Evolutionary conservation across 139 green algal genomes (phyloP), one percentile per base, ranked within the genome.

Genomic region (Chlorella vulgaris): DNA sequence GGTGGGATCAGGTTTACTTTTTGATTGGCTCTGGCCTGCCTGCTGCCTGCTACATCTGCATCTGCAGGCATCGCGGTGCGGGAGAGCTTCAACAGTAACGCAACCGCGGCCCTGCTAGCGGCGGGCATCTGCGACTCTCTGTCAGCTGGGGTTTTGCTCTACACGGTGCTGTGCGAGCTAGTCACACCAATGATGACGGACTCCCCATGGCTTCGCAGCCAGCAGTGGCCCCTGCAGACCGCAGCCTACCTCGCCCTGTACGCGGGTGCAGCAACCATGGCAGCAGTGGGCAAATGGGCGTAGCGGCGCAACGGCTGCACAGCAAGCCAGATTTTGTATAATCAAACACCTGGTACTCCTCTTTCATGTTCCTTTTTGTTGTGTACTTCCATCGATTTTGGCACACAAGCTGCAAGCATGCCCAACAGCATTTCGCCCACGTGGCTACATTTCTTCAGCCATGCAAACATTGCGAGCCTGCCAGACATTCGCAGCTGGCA

Each of bases 111-210:
- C 22, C 65, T 86, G 38, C 76, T 86, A 29, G 81, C 89, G 19
- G 53, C 88, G n/a, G 91, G 91, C 31, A 85, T 81, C 22, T 80
- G 93, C 29, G 89, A 95, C 74, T 84, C 89, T 7, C 42, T 95
- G 4, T 83, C 80, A 10, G 81, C 88, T 0, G 91, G 91, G 29
- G 91, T 93, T 63, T 69, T 95, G 67, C 74, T 90, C 21, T 95
- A 93, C 83, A 89, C 91, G 13, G 84, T 69, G 2, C 85, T 95
- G 60, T 87, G 86, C 35, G 88, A 94, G 68, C 83, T 95, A 26
- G 63, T 95, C 38, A 76, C 53, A 13, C 63, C 84, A 42, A 67
- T 85, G 68, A 73, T 83, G 63, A 82, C 74, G 3, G 76, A 66
- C 62, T 29, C 7, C 26, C 35, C 21, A 2, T 63, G 63, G 76